Base-by-base conservation (phyloP, 352 stramenopile genomes). In the Globisporangium viniferum region DNA sequence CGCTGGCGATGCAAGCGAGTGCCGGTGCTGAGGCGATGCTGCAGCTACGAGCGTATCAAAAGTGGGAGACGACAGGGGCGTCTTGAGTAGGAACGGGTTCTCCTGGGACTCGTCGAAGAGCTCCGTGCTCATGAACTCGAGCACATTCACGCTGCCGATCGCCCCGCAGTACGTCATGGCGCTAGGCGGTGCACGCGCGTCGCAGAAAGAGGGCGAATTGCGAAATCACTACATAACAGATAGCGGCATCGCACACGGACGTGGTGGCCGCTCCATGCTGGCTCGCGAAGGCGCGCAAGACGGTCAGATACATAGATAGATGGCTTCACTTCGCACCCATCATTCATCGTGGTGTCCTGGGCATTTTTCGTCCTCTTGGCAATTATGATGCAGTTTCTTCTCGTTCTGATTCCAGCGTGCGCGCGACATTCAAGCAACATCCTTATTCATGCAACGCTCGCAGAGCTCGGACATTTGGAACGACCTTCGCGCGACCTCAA, bases 21-120 rank as follows among this genome's bases (percentile, higher is more conserved):
- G 44, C 7, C 9, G 64, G 2, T 57, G n/a, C 14, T 44, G 24
- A n/a, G 4, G 15, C 59, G 55, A 56, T n/a, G 66, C 6, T n/a
- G 18, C 44, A n/a, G 58, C 24, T 20, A n/a, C 33, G 10, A 68
- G 15, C 51, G 66, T 29, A 70, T 69, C 24, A 59, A 57, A 48
- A 39, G 22, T 15, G 3, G 35, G 27, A 9, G 59, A 56, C 51
- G 59, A 51, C 49, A 73, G 62, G 6, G 62, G 48, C 3, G n/a
- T 1, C 39, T 81, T 68, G 44, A 91, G 79, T 35, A 91, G 67
- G 64, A 82, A 87, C 24, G 82, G 82, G 62, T 91, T 91, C 70
- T 91, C 82, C 68, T 91, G 82, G 63, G 79, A 78, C 66, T 91
- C 82, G 54, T 91, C 82, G 51, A 91, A 91, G 59, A 91, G 64